Evolutionary conservation across 2,329 filamentous ascomycete genomes (phyloP).

Genomic region (Chalara sp.): DNA sequence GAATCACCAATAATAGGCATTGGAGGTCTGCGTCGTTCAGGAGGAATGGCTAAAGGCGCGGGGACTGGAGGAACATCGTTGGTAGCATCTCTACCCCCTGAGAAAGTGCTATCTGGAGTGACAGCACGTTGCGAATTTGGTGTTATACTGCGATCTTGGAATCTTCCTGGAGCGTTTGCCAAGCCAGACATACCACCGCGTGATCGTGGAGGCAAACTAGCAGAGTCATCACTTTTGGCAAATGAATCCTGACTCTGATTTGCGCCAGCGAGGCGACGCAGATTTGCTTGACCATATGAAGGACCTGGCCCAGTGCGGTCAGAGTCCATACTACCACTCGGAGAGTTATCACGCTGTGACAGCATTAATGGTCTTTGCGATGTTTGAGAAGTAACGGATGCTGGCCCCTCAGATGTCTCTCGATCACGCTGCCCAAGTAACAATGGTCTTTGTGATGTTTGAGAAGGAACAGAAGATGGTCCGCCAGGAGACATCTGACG

Average conservation of each 20-base stretch:
- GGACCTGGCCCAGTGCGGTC: conserved; percentile 7
- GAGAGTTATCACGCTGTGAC: conserved; percentile 21
- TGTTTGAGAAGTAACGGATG: conserved; percentile 19
- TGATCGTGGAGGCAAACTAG: conserved; percentile 23
- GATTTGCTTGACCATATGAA: conserved; percentile 13
- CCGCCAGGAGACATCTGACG: conserved; percentile 15
- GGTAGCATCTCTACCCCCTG: conserved; percentile 11
- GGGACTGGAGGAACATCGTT: conserved; percentile 24
- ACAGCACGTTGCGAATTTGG: conserved; percentile 21
- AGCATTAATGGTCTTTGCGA: conserved; percentile 18
- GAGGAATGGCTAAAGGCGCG: conserved; percentile 21
- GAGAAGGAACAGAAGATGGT: conserved; percentile 15
- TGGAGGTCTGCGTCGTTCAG: conserved; percentile 28
- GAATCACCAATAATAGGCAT: conserved; percentile 22
- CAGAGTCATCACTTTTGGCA: conserved; percentile 21
- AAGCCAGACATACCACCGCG: conserved; percentile 23
- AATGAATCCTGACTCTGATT: conserved; percentile 29
- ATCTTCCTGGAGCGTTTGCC: conserved; percentile 21
- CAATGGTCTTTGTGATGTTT: conserved; percentile 19
- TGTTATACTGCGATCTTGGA: conserved; percentile 23
- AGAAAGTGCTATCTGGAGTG: conserved; percentile 22
- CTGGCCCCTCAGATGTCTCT: conserved; percentile 6
- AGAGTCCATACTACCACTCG: conserved; percentile 21
- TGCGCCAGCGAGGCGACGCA: conserved; percentile 19
- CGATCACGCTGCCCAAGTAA: conserved; percentile 13